Base-by-base conservation (phyloP, 768 basidiomycete species). In the Panaeolus cyanescens region DNA sequence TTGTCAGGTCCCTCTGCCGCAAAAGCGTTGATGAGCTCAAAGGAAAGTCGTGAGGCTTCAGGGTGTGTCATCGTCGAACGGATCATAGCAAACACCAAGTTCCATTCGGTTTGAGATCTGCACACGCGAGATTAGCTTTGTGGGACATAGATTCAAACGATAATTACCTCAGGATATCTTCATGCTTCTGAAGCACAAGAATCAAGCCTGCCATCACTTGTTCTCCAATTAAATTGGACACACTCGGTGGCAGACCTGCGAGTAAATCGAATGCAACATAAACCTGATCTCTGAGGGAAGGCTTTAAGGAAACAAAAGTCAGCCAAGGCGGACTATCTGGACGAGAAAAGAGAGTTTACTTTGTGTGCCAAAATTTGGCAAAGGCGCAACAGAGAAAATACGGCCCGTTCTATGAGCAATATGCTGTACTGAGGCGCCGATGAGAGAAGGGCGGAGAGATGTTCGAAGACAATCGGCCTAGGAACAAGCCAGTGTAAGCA, bases 91-190 rank as follows among this genome's bases (percentile, higher is more conserved):
- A 96, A 93, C 20, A 96, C 84, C 37, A 99, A 79, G 63, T 93
- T 95, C 96, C 96, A 99, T 71, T 99, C 96, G 0, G 96, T 98
- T 65, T 91, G 89, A 1, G 95, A 95, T 59, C 89, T 94, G 58
- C 0, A 59, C 64, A 15, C 25, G 30, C 6, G 13, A 34, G 33
- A 34, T 34, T 13, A 34, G 6, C 33, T 7, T 34, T 34, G 6
- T 34, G 6, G 6, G 33, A 34, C 33, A 13, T 34, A 7, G 33
- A 32, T 22, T 54, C 13, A 42, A 45, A 53, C 20, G n/a, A 19
- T 22, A 59, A 64, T 25, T 60, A 89, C 92, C 83, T 83, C 64
- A 95, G 86, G 25, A 93, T 85, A 6, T 86, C 79, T 50, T 82
- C 80, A 65, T 96, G 86, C 53, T 89, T 86, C 68, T 91, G 85